Conservation (phyloP, 2,329 filamentous ascomycete species). For the Rosellinia necatrix region DNA sequence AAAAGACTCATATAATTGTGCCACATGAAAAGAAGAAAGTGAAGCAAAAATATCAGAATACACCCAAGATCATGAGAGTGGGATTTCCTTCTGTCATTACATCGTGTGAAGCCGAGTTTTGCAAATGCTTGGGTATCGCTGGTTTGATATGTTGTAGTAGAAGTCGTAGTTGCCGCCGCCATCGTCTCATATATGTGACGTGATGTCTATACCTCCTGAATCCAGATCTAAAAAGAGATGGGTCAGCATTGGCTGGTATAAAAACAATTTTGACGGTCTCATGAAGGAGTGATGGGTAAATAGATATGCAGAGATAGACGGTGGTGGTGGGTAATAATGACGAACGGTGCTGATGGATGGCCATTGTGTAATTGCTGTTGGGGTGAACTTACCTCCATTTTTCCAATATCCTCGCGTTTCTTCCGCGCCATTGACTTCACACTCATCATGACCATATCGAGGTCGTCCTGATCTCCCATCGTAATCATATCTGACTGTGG, state of each 20-base stretch:
- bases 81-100: slow-evolving; percentile 37
- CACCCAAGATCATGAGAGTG: slow-evolving; percentile 21
- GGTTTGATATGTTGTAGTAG: slow-evolving; percentile 32
- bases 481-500: slow-evolving; percentile 87
- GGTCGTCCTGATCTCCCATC: slow-evolving; percentile 93
- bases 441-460: slow-evolving; percentile 81
- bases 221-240: slow-evolving; percentile 50
- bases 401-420: slow-evolving; percentile 81
- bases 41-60: slow-evolving; percentile 13
- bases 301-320: no score
- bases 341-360: background rate
- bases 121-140: slow-evolving; percentile 43
- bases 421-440: slow-evolving; percentile 71
- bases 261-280: no score
- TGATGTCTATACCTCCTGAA: slow-evolving; percentile 50
- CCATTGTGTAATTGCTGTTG: no score
- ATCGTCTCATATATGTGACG: slow-evolving; percentile 30
- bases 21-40: slow-evolving; percentile 9
- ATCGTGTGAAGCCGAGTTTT: slow-evolving; percentile 38
- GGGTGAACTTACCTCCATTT: slow-evolving; percentile 82
- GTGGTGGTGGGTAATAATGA: background rate
- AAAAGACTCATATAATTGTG: slow-evolving; percentile 3
- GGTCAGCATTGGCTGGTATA: slow-evolving; percentile 39
- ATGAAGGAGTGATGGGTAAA: no score
- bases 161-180: slow-evolving; percentile 2